Evolutionary conservation across 768 basidiomycete genomes (phyloP).

Genomic region (Xerocomus spinulosus): DNA sequence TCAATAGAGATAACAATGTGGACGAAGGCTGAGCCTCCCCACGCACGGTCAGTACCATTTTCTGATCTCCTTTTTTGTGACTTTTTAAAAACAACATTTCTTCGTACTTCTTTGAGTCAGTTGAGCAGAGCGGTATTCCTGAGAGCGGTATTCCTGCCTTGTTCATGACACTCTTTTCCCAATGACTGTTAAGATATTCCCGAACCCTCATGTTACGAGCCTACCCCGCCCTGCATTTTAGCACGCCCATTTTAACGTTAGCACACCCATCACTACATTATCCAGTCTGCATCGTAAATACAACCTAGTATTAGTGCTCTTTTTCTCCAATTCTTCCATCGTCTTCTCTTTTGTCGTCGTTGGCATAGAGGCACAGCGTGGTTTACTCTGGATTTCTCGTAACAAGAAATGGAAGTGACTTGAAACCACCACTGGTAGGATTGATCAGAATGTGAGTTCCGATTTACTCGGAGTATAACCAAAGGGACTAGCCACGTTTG

Average conservation of each 20-base stretch:
- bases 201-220: conserved; percentile 9
- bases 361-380: conserved; percentile 15
- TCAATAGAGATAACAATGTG: conserved; percentile 9
- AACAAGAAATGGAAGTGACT: conserved; percentile 6
- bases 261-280: conserved; percentile 22
- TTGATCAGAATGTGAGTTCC: too few species aligned
- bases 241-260: conserved; percentile 8
- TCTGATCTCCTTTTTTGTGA: background rate
- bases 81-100: background rate
- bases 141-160: conserved; percentile 1
- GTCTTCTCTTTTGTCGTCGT: conserved; percentile 8
- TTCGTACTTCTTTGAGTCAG: background rate
- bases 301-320: conserved; percentile 23
- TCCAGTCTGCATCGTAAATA: conserved; percentile 21
- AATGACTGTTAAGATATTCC: conserved; percentile 15
- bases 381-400: conserved; percentile 12
- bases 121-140: too few species aligned
- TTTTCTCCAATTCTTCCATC: background rate
- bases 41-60: conserved; percentile 11
- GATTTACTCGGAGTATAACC: too few species aligned
- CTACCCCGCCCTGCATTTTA: conserved; percentile 17
- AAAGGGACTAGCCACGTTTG: too few species aligned
- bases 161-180: conserved; percentile 1
- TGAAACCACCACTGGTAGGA: too few species aligned
- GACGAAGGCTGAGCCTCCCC: conserved; percentile 33